Conservation (phyloP, 306 rosid genomes). For the Corylus americana region DNA sequence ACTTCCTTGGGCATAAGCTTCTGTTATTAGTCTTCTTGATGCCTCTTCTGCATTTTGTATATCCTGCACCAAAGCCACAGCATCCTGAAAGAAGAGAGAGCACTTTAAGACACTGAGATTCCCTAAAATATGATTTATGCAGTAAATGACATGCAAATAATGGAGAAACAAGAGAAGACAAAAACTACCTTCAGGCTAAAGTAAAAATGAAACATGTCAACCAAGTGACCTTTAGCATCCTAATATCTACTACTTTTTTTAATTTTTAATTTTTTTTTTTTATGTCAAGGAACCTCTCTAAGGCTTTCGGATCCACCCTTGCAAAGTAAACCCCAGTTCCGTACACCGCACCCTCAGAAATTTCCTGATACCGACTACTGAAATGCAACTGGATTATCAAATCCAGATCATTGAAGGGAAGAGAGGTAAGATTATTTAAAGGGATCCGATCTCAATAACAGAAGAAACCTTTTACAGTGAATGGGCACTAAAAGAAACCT, state of each 20-base stretch:
- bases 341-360: no score
- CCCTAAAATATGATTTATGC: slow-evolving; percentile 3
- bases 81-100: slow-evolving; percentile 52
- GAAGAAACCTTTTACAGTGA: neutral
- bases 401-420: neutral
- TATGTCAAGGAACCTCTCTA: no score
- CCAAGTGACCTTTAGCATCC: neutral
- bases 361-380: neutral
- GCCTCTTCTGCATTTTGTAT: slow-evolving; percentile 77
- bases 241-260: neutral
- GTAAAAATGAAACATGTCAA: neutral
- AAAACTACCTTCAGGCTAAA: neutral
- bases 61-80: slow-evolving; percentile 69
- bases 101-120: slow-evolving; percentile 22
- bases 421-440: neutral
- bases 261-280: no score
- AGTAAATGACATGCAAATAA: neutral
- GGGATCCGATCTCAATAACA: neutral
- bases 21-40: slow-evolving; percentile 66
- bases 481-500: neutral
- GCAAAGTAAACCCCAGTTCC: no score
- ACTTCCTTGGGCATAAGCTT: slow-evolving; percentile 80
- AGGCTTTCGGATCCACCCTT: no score
- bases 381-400: neutral
- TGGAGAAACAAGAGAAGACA: neutral